These are phyloP conservation scores for Leucoagaricus sp. DNA, from an alignment of 1,284 basidiomycete genomes.

Conservation along the genomic window DNA sequence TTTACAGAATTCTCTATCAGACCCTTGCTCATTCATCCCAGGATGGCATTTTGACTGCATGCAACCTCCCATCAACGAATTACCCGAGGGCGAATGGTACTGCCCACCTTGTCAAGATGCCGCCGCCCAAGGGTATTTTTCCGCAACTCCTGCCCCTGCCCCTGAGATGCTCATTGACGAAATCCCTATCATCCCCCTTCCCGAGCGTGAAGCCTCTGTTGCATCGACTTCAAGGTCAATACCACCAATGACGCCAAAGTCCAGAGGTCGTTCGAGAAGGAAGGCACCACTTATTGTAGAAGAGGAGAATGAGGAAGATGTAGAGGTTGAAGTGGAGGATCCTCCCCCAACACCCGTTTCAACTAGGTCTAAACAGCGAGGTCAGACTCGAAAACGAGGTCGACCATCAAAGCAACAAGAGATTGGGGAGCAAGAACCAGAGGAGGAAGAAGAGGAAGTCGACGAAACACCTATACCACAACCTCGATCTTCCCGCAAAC, in stretches of 20 bases:
- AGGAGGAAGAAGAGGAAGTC: slow-evolving; percentile 20
- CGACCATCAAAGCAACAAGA: slow-evolving; percentile 1
- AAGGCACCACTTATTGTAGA: slow-evolving; percentile 19
- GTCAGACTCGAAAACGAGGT: slow-evolving; percentile 6
- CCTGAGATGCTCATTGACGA: slow-evolving; percentile 17
- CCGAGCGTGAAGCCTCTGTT: slow-evolving; percentile 41
- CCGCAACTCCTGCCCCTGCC: slow-evolving; percentile 14
- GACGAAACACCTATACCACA: slow-evolving; percentile 13
- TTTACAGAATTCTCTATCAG: background rate
- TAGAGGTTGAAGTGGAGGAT: slow-evolving; percentile 21
- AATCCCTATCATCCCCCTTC: slow-evolving; percentile 14
- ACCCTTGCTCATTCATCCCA: slow-evolving; percentile 25
- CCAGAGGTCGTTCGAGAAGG: slow-evolving; percentile 18
- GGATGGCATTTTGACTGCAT: slow-evolving; percentile 94
- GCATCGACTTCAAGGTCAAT: slow-evolving; percentile 51
- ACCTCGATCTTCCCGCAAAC: slow-evolving; percentile 20
- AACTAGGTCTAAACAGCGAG: background rate
- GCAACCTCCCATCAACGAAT: slow-evolving; percentile 66
- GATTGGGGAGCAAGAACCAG: slow-evolving; percentile 10
- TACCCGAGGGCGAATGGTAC: slow-evolving; percentile 77
- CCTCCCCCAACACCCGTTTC: slow-evolving; percentile 14
- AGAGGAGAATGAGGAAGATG: slow-evolving; percentile 30
- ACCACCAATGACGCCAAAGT: slow-evolving; percentile 11
- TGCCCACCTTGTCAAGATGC: slow-evolving; percentile 52
- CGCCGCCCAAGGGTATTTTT: slow-evolving; percentile 37